phyloP scores from a whole-genome alignment of 2,329 filamentous ascomycete genomes.

The Phaeophleospora eucalypticola region DNA sequence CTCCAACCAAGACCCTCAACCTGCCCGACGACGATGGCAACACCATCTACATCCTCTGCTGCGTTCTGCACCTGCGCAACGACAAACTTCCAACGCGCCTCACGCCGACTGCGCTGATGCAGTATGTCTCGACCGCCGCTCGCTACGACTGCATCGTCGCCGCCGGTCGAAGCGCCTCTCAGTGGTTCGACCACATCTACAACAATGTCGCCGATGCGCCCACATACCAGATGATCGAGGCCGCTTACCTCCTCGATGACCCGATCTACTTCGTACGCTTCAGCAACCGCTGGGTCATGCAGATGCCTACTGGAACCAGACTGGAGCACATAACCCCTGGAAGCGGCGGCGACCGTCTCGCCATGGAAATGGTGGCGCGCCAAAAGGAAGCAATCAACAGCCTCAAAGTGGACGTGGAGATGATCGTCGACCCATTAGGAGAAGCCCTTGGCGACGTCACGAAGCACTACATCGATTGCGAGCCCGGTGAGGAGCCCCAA shows the following conservation, averaged over 20 bases:
- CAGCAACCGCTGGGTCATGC: conserved; percentile 23
- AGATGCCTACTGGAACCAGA: conserved; percentile 6
- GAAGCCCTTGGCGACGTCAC: conserved; percentile 21
- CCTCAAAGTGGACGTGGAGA: conserved; percentile 22
- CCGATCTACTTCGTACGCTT: conserved; percentile 29
- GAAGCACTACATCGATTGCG: conserved; percentile 28
- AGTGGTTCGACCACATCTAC: conserved; percentile 30
- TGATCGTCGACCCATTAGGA: conserved; percentile 24
- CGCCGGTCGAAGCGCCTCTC: conserved; percentile 18
- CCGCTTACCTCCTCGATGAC: conserved; percentile 26
- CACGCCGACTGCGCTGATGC: conserved; percentile 18
- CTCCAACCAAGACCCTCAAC: conserved; percentile 9
- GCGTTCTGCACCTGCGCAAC: conserved; percentile 29
- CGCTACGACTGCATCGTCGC: conserved; percentile 26
- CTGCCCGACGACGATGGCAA: conserved; percentile 25
- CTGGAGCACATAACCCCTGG: conserved; percentile 4
- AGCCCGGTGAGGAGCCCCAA: conserved; percentile 24
- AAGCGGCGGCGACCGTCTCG: conserved; percentile 6
- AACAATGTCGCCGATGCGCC: conserved; percentile 8
- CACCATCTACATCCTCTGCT: conserved; percentile 23
- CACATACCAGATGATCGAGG: conserved; percentile 23
- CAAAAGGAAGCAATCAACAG: conserved; percentile 11
- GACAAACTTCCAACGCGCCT: conserved; percentile 24
- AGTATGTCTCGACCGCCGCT: conserved; percentile 19
- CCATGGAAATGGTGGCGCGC: conserved; percentile 15